phyloP scores from a whole-genome alignment of 176 grass and related monocot species.

The Zoysia pacifica region DNA sequence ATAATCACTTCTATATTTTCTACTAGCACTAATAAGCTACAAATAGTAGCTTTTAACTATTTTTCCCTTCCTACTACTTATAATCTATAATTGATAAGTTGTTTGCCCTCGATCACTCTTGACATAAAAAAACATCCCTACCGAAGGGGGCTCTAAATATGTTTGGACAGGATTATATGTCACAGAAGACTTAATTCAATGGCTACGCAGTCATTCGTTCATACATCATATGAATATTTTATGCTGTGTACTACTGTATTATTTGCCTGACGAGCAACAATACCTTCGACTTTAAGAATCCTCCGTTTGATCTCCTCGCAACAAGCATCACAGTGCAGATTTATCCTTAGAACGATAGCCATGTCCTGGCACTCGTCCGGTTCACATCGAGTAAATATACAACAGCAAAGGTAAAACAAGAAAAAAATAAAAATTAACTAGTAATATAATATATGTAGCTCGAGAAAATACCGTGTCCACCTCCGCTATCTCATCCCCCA shows the following conservation, averaged over 20 bases:
- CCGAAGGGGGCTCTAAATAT: too few relatives aligned
- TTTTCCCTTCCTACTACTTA: too few relatives aligned
- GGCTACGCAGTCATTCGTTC: too few relatives aligned
- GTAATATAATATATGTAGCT: background rate
- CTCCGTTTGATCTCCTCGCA: constrained; percentile 62
- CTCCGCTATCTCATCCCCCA: background rate
- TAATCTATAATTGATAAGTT: too few relatives aligned
- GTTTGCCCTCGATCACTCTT: too few relatives aligned
- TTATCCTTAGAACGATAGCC: constrained; percentile 52
- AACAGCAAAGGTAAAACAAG: background rate
- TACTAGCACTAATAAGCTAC: too few relatives aligned
- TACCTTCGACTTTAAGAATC: constrained; percentile 70
- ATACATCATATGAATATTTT: background rate
- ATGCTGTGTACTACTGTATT: background rate
- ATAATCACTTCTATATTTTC: too few relatives aligned
- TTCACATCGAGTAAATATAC: background rate
- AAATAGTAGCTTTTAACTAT: too few relatives aligned
- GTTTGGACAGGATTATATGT: too few relatives aligned
- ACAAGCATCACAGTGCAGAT: constrained; percentile 77
- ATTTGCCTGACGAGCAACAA: background rate
- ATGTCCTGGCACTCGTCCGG: constrained; percentile 31
- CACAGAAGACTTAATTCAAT: background rate
- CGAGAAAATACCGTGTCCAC: constrained; percentile 16
- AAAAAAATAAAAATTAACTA: background rate
- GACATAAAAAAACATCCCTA: too few relatives aligned